Conservation (phyloP, 768 basidiomycete species). For the Mycena indigotica region DNA sequence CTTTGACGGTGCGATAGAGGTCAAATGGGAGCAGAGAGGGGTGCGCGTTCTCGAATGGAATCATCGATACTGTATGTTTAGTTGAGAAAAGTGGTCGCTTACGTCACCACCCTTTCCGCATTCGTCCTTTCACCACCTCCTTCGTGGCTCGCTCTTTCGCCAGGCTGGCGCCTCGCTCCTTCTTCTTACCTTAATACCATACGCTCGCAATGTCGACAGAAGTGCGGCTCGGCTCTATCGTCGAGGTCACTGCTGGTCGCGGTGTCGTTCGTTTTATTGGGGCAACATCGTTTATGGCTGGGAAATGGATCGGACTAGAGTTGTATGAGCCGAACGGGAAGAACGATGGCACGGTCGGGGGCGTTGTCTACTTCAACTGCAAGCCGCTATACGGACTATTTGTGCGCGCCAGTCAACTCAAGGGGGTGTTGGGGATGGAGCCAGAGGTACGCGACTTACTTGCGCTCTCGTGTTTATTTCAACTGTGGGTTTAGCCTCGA, state of each 20-base stretch:
- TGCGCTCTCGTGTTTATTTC: neutral
- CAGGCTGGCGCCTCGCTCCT: neutral
- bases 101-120: too few species aligned
- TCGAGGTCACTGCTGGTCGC: slow-evolving; percentile 76
- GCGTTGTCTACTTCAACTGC: slow-evolving; percentile 81
- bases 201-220: slow-evolving; percentile 1
- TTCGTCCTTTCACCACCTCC: too few species aligned
- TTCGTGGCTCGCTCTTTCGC: too few species aligned
- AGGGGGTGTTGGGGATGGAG: slow-evolving; percentile 54
- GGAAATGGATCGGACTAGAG: slow-evolving; percentile 96
- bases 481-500: slow-evolving; percentile 10
- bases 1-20: too few species aligned
- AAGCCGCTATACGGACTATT: slow-evolving; percentile 81
- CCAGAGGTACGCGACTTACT: slow-evolving; percentile 27
- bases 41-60: too few species aligned
- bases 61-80: too few species aligned
- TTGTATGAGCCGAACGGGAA: slow-evolving; percentile 83
- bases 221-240: slow-evolving; percentile 65
- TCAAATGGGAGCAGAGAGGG: too few species aligned
- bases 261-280: slow-evolving; percentile 89
- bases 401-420: slow-evolving; percentile 84
- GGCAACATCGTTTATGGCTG: slow-evolving; percentile 76
- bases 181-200: neutral
- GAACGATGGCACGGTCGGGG: slow-evolving; percentile 91
- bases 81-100: too few species aligned